Evolutionary conservation across 331 rosid genomes (phyloP), one percentile per base, ranked within the genome.

Genomic region (Stylosanthes scabra): DNA sequence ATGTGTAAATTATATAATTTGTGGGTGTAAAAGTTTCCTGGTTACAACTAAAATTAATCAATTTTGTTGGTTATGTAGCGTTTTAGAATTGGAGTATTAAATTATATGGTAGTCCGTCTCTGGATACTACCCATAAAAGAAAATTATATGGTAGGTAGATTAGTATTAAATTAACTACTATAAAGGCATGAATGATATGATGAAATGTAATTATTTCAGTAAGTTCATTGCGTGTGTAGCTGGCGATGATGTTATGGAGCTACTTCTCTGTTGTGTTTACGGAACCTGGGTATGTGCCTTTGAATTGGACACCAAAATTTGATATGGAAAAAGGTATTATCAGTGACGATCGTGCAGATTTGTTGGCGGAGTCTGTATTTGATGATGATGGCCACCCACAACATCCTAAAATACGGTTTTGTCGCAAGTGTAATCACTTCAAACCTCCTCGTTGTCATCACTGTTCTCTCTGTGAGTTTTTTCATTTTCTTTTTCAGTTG

Each of bases 401-500:
- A 28, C 51, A 78, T 75, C 83, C 58, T 28, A 83, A 80, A 76
- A 15, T 75, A 44, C 87, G 94, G 52, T 90, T 69, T 72, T 90
- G 94, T 80, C 83, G 88, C 58, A 90, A 90, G 86, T 90, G 97
- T 82, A 82, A 88, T 76, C 89, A 80, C 59, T 86, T 75, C 71
- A 91, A 91, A 78, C 94, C 97, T 15, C 94, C 92, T 42, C 94
- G 94, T 34, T 83, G 86, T 76, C 94, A 91, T 74, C 97, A 91
- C 52, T 88, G 97, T 74, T 91, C 90, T 78, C 81, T 88, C 78
- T 91, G 94, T 88, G 75, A 91, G 94, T 83, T 34, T 34, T 34
- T 34, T 34, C 5, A 3, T 20, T 20, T 20, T 80, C 40, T 45
- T 74, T 63, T 70, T 40, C 1, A 34, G 1, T 34, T 34, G 1